Evolutionary conservation across 345 rosid species (phyloP).

Genomic region (Salix koriyanagi): DNA sequence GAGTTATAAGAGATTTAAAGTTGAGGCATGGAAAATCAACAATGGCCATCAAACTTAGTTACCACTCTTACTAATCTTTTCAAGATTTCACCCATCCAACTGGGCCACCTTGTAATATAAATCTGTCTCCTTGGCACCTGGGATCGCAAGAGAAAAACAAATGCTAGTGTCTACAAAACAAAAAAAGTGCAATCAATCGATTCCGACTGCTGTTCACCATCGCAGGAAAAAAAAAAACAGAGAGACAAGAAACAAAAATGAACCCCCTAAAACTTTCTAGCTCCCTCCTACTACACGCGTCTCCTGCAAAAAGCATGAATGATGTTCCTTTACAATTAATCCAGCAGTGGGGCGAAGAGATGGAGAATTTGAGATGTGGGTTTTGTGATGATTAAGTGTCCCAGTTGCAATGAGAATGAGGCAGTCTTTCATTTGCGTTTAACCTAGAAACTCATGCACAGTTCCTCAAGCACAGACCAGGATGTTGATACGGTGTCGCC

Average conservation of each 20-base stretch:
- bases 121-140: neutral
- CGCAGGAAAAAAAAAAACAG: neutral
- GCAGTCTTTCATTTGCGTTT: neutral
- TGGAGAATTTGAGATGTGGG: neutral
- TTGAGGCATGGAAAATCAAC: neutral
- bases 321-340: neutral
- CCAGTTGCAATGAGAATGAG: neutral
- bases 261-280: neutral
- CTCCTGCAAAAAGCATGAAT: neutral
- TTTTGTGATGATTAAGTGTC: neutral
- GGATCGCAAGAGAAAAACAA: neutral
- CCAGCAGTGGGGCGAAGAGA: neutral
- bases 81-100: neutral
- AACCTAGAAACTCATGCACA: neutral
- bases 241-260: neutral
- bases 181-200: neutral
- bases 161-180: neutral
- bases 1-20: neutral
- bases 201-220: neutral
- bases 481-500: neutral
- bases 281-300: neutral
- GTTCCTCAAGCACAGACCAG: neutral
- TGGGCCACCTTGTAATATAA: slow-evolving; percentile 5
- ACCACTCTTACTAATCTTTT: neutral
- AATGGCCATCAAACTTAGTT: neutral